phyloP scores from a whole-genome alignment of 768 basidiomycete species.

The Mycena olivaceomarginata region DNA sequence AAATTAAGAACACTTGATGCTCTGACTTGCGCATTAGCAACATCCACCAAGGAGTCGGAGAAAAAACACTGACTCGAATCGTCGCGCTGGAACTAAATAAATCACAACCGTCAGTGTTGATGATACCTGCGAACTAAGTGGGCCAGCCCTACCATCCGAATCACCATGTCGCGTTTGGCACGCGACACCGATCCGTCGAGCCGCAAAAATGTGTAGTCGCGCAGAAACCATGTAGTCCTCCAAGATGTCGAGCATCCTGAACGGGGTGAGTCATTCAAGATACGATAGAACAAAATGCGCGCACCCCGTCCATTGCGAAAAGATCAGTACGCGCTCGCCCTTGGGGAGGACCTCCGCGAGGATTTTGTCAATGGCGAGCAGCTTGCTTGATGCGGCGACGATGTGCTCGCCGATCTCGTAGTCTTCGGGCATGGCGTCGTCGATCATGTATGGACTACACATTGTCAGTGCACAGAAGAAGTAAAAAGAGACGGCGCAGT shows the following conservation, averaged over 20 bases:
- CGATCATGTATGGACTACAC: conserved; percentile 71
- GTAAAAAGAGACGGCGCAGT: conserved; percentile 42
- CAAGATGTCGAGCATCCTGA: conserved; percentile 80
- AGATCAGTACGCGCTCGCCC: conserved; percentile 80
- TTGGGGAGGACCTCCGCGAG: conserved; percentile 73
- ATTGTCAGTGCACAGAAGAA: not conserved
- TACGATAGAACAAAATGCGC: conserved; percentile 19
- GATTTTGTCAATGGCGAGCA: conserved; percentile 76
- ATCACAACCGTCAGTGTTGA: not conserved
- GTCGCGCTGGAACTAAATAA: conserved; percentile 73
- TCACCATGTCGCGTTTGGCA: conserved; percentile 74
- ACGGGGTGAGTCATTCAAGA: conserved; percentile 21
- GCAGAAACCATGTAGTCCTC: conserved; percentile 79
- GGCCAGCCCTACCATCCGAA: conserved; percentile 66
- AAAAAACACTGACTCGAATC: conserved; percentile 65
- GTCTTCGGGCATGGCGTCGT: conserved; percentile 68
- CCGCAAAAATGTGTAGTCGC: conserved; percentile 76
- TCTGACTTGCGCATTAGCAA: conserved; percentile 56
- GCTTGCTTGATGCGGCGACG: conserved; percentile 73
- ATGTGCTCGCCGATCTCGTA: conserved; percentile 73
- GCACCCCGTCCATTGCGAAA: conserved; percentile 80
- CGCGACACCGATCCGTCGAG: conserved; percentile 74
- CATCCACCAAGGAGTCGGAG: not conserved
- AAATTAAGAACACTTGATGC: conserved; percentile 81
- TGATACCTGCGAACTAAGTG: not conserved